phyloP scores from a whole-genome alignment of 2,329 filamentous ascomycete genomes.

The Madurella mycetomatis region DNA sequence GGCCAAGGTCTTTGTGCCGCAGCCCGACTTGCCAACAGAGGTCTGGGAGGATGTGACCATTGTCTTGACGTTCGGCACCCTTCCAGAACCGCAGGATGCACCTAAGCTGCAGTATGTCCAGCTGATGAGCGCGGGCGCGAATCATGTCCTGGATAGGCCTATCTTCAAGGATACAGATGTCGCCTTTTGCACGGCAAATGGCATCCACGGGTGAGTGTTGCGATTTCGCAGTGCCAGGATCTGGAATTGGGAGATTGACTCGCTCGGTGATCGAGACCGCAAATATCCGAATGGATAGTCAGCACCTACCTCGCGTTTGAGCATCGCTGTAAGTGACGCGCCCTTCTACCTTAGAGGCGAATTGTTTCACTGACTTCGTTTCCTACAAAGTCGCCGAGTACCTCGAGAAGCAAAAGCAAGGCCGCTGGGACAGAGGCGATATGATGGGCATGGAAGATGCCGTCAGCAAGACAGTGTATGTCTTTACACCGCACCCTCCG shows the following conservation, averaged over 20 bases:
- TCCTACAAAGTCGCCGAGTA: slow-evolving; percentile 39
- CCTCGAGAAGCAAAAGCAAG: slow-evolving; percentile 40
- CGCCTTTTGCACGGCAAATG: slow-evolving; percentile 51
- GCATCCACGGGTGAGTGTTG: slow-evolving; percentile 49
- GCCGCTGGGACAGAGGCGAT: slow-evolving; percentile 38
- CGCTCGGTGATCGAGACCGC: slow-evolving; percentile 37
- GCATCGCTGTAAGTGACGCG: slow-evolving; percentile 38
- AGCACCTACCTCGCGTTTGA: slow-evolving; percentile 47
- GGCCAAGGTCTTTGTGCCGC: slow-evolving; percentile 21
- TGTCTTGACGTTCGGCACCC: slow-evolving; percentile 38
- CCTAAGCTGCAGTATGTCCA: slow-evolving; percentile 50
- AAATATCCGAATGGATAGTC: slow-evolving; percentile 56
- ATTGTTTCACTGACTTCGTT: background rate
- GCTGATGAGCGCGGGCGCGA: slow-evolving; percentile 51
- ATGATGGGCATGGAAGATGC: slow-evolving; percentile 37
- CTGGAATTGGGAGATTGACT: background rate
- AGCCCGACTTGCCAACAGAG: slow-evolving; percentile 26
- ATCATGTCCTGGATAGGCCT: slow-evolving; percentile 43
- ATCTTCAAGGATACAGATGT: slow-evolving; percentile 49
- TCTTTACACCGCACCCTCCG: background rate
- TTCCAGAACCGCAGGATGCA: slow-evolving; percentile 41
- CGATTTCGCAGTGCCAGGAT: background rate
- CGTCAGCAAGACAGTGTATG: slow-evolving; percentile 48
- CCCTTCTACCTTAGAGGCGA: background rate
- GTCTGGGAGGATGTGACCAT: slow-evolving; percentile 49